A percentile compares a stretch with the other conserved stretches of the same genome.
Conservation (phyloP, 306 rosid genomes). For the Trichosanthes truncata region DNA sequence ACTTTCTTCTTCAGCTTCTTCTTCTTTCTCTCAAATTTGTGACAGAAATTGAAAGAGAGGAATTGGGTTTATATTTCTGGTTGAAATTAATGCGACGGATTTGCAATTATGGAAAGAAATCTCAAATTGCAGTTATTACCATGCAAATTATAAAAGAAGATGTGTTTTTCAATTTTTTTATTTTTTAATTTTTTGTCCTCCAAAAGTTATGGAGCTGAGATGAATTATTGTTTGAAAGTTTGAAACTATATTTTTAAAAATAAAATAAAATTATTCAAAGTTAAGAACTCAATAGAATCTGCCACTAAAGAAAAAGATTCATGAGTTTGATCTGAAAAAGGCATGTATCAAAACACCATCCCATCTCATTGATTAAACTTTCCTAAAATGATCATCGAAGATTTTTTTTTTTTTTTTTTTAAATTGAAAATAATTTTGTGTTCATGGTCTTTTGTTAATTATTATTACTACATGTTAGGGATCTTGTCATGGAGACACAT, state of each 20-base stretch:
- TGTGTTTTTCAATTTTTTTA: background rate
- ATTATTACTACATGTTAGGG: background rate
- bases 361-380: constrained; percentile 1
- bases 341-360: constrained; percentile 9
- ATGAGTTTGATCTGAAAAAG: constrained; percentile 1
- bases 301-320: constrained; percentile 4
- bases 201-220: background rate
- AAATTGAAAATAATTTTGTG: background rate
- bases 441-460: background rate
- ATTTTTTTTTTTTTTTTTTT: background rate
- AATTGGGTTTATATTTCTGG: constrained; percentile 24
- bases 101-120: constrained; percentile 22
- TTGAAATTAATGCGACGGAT: constrained; percentile 22
- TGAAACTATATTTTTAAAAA: background rate
- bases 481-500: background rate
- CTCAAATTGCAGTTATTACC: constrained; percentile 15
- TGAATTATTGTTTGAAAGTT: background rate
- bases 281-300: background rate
- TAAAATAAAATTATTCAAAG: background rate
- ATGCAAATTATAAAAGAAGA: background rate
- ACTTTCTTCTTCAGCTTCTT: background rate
- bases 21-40: background rate
- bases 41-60: constrained; percentile 2
- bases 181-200: background rate
- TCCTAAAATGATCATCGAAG: background rate